A percentile compares a stretch with the other conserved stretches of the same genome.
Evolutionary conservation across 225 moss, liverwort and hornwort genomes (phyloP).

Genomic region (Straminergon stramineum): DNA sequence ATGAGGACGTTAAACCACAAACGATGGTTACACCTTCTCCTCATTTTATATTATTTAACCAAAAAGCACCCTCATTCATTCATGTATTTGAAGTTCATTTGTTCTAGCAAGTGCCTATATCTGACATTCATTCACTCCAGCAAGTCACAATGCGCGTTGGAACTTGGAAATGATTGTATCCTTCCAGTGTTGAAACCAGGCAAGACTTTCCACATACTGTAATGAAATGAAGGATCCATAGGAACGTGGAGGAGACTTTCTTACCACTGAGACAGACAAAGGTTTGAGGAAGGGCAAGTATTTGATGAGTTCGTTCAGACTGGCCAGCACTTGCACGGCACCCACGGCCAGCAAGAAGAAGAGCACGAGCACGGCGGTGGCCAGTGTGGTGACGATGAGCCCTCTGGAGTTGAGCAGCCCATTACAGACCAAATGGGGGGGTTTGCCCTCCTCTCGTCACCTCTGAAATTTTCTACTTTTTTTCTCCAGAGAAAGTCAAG

Average conservation of each 20-base stretch:
- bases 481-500: too few relatives aligned
- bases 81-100: not conserved
- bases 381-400: constrained; percentile 22
- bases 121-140: not conserved
- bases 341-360: constrained; percentile 72
- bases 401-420: constrained; percentile 49
- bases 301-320: constrained; percentile 38
- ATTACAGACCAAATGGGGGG: too few relatives aligned
- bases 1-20: constrained; percentile 63
- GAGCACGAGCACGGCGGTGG: constrained; percentile 17
- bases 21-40: too few relatives aligned
- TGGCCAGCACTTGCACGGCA: constrained; percentile 77
- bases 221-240: not conserved
- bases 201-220: not conserved
- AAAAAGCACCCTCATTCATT: not conserved
- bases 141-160: not conserved
- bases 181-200: not conserved
- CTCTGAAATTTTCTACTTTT: too few relatives aligned
- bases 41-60: not conserved
- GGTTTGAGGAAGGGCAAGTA: constrained; percentile 38
- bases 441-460: too few relatives aligned
- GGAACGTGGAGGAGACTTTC: not conserved
- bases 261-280: constrained; percentile 31
- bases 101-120: not conserved
- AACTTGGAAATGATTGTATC: too few relatives aligned